These are phyloP conservation scores for Apiospora pterosperma DNA, from an alignment of 2,329 filamentous ascomycete genomes.

Conservation along the genomic window DNA sequence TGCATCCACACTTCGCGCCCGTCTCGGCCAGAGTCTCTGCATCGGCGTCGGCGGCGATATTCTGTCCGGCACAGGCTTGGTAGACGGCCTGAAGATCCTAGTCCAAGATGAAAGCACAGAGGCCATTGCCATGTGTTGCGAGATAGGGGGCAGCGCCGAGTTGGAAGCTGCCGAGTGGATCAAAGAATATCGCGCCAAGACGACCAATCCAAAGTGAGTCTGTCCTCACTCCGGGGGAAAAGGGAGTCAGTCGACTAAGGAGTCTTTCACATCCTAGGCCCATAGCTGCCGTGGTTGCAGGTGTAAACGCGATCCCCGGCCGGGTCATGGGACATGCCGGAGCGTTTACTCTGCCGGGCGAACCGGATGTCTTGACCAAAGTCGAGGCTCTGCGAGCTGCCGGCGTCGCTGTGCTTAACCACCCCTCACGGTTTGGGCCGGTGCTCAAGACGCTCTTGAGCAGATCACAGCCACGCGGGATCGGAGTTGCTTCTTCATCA, in stretches of 20 bases:
- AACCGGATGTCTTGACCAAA: constrained; percentile 63
- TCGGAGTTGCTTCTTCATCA: constrained; percentile 7
- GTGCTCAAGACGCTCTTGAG: constrained; percentile 61
- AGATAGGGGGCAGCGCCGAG: constrained; percentile 68
- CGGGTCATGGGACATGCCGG: constrained; percentile 78
- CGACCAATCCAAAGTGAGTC: constrained; percentile 59
- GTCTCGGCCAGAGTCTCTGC: constrained; percentile 68
- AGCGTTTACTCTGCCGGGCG: constrained; percentile 65
- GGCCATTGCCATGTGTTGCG: constrained; percentile 69
- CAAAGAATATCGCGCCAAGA: constrained; percentile 56
- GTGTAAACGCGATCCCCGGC: constrained; percentile 58
- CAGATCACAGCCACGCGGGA: constrained; percentile 18
- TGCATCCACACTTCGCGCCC: constrained; percentile 65
- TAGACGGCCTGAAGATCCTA: constrained; percentile 66
- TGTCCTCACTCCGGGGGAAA: not conserved
- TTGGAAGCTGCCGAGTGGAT: constrained; percentile 74
- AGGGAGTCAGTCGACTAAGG: constrained; percentile 4
- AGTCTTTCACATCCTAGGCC: constrained; percentile 44
- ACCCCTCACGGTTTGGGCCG: constrained; percentile 71
- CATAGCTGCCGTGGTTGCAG: constrained; percentile 69
- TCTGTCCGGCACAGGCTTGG: constrained; percentile 69
- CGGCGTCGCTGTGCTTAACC: constrained; percentile 68
- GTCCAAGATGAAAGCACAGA: constrained; percentile 65
- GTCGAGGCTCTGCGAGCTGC: constrained; percentile 61
- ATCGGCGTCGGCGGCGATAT: constrained; percentile 74